Evolutionary conservation across 2,329 filamentous ascomycete genomes (phyloP).

Genomic region (Emydomyces testavorans): DNA sequence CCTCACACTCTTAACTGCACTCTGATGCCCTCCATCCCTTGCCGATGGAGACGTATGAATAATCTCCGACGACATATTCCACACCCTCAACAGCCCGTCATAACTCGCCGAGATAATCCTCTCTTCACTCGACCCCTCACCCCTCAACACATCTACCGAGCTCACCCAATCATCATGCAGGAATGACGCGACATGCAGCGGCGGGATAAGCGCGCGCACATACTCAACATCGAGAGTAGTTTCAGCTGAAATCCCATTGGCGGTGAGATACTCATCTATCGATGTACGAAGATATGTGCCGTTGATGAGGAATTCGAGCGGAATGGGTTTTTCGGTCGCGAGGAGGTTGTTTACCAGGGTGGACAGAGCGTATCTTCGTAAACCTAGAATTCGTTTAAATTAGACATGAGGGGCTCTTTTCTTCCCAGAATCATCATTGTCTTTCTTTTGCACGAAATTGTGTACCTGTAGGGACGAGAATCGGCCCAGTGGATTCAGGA

Average conservation of each 20-base stretch:
- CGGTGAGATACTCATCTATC: slow-evolving; percentile 77
- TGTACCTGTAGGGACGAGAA: slow-evolving; percentile 47
- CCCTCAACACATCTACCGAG: slow-evolving; percentile 68
- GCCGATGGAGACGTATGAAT: slow-evolving; percentile 61
- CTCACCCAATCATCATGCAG: slow-evolving; percentile 98
- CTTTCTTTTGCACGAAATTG: slow-evolving; percentile 5
- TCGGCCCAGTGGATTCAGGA: slow-evolving; percentile 44
- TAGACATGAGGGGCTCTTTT: not conserved
- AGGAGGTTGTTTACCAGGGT: slow-evolving; percentile 53
- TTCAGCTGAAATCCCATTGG: slow-evolving; percentile 80
- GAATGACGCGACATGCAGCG: slow-evolving; percentile 79
- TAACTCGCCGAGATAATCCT: slow-evolving; percentile 86
- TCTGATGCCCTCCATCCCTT: slow-evolving; percentile 59
- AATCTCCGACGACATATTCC: slow-evolving; percentile 79
- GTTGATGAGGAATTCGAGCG: slow-evolving; percentile 86
- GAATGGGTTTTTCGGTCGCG: slow-evolving; percentile 41
- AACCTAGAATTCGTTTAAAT: slow-evolving; percentile 28
- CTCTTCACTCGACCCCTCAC: slow-evolving; percentile 53
- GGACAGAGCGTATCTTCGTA: slow-evolving; percentile 50
- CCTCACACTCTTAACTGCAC: slow-evolving; percentile 67
- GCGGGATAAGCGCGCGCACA: slow-evolving; percentile 80
- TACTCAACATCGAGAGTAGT: slow-evolving; percentile 82
- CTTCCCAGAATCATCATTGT: not conserved
- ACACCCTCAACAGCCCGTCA: slow-evolving; percentile 77
- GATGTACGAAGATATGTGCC: slow-evolving; percentile 82